Percentiles rank a stretch among this genome's conserved stretches.
phyloP scores from a whole-genome alignment of 371 early-diverging fungal genomes.

The Syncephalastrum racemosum region DNA sequence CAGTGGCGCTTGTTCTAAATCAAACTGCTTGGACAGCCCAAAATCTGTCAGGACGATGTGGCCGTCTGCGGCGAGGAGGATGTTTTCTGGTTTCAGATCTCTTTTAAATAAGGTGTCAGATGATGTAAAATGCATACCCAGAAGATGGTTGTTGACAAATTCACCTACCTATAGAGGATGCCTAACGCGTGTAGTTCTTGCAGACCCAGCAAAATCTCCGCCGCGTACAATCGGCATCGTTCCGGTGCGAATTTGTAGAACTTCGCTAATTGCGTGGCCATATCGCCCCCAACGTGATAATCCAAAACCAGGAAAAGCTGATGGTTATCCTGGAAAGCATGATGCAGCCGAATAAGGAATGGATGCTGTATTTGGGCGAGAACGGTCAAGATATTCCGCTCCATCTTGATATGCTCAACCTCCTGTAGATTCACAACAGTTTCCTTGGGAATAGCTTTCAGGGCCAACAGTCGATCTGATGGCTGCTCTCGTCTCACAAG shows the following conservation, averaged over 20 bases:
- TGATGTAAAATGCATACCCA: neutral
- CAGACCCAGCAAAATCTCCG: slow-evolving; percentile 77
- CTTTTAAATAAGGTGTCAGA: slow-evolving; percentile 31
- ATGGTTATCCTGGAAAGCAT: slow-evolving; percentile 90
- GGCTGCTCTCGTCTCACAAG: slow-evolving; percentile 71
- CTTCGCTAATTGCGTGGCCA: slow-evolving; percentile 57
- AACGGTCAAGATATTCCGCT: slow-evolving; percentile 52
- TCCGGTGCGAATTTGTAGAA: slow-evolving; percentile 33
- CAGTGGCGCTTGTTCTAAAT: slow-evolving; percentile 53
- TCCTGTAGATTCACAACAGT: slow-evolving; percentile 86
- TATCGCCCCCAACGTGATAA: slow-evolving; percentile 77
- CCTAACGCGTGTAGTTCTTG: slow-evolving; percentile 76
- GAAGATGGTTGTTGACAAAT: neutral
- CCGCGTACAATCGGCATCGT: slow-evolving; percentile 68
- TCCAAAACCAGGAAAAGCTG: slow-evolving; percentile 94
- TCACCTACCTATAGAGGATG: slow-evolving; percentile 67
- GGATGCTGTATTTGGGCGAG: slow-evolving; percentile 71
- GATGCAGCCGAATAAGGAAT: slow-evolving; percentile 93
- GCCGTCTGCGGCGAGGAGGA: slow-evolving; percentile 64
- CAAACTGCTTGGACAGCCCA: slow-evolving; percentile 69
- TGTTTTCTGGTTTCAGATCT: slow-evolving; percentile 70
- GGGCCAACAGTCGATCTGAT: slow-evolving; percentile 71
- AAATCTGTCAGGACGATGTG: slow-evolving; percentile 76
- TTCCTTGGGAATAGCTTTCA: slow-evolving; percentile 96
- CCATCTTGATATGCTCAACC: slow-evolving; percentile 66